Conservation (phyloP, 148 eudicot species). For the Vaccinium vitisidaea region DNA sequence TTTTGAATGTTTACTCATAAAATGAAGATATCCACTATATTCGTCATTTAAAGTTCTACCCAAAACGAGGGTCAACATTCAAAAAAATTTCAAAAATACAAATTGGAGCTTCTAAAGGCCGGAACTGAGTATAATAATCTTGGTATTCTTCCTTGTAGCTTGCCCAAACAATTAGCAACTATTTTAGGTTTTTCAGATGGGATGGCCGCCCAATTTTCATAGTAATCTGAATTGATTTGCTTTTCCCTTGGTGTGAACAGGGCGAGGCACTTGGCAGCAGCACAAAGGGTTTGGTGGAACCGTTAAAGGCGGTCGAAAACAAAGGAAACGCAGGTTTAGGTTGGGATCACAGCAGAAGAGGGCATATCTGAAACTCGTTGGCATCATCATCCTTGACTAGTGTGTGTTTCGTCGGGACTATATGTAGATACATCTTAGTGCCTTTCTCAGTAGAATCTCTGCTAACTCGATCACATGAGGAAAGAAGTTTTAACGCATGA, state of each 20-base stretch:
- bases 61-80: background rate
- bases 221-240: background rate
- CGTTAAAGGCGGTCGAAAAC: constrained; percentile 73
- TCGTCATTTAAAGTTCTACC: background rate
- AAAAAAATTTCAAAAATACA: background rate
- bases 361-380: constrained; percentile 6
- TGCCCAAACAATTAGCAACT: background rate
- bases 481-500: background rate
- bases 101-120: background rate
- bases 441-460: background rate
- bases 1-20: background rate
- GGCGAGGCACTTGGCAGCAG: constrained; percentile 86
- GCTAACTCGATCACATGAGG: background rate
- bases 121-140: background rate
- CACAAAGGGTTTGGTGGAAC: constrained; percentile 69
- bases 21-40: background rate
- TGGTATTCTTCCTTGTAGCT: background rate
- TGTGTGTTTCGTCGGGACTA: too few species aligned
- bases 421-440: background rate
- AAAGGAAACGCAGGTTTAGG: constrained; percentile 95
- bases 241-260: constrained; percentile 26
- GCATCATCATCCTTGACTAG: too few species aligned
- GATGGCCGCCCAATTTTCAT: background rate
- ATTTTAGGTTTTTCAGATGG: background rate
- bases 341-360: constrained; percentile 41